A percentile compares a stretch with the other conserved stretches of the same genome.
Evolutionary conservation across 2,329 filamentous ascomycete genomes (phyloP).

Genomic region (Fusarium decemcellulare): DNA sequence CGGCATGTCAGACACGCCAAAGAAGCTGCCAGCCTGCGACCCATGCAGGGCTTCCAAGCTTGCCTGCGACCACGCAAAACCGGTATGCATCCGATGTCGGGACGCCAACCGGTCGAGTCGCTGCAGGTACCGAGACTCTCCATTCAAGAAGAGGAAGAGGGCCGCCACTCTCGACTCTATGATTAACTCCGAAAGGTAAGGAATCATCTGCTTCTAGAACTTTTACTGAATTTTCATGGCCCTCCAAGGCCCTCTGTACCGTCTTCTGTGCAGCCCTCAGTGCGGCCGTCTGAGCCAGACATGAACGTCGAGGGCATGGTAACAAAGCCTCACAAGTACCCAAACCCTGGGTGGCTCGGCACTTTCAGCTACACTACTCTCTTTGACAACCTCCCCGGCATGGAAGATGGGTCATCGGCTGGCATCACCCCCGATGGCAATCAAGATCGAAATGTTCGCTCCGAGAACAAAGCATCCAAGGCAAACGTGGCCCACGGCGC

Average conservation of each 20-base stretch:
- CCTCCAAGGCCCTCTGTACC: neutral
- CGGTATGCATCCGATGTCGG: constrained; percentile 45
- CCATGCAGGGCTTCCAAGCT: constrained; percentile 47
- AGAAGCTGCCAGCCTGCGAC: constrained; percentile 41
- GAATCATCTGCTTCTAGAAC: neutral
- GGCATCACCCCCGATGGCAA: neutral
- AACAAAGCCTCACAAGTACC: constrained; percentile 23
- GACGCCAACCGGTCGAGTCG: constrained; percentile 6
- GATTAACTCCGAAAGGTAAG: neutral
- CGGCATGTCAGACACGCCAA: neutral
- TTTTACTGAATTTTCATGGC: too few relatives aligned
- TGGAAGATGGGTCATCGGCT: neutral
- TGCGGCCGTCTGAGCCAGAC: neutral
- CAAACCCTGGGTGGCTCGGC: constrained; percentile 44
- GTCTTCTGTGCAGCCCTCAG: neutral
- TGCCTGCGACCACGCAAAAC: constrained; percentile 45
- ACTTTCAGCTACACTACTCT: constrained; percentile 37
- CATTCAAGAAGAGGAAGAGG: constrained; percentile 20
- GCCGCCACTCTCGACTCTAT: neutral
- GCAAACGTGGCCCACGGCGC: constrained; percentile 11
- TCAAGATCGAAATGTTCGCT: neutral
- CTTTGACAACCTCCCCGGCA: constrained; percentile 26
- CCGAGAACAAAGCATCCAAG: neutral
- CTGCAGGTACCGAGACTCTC: constrained; percentile 15
- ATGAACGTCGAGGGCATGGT: neutral